phyloP scores from a whole-genome alignment of 441 rosid species.

The Bruguiera hainesii region DNA sequence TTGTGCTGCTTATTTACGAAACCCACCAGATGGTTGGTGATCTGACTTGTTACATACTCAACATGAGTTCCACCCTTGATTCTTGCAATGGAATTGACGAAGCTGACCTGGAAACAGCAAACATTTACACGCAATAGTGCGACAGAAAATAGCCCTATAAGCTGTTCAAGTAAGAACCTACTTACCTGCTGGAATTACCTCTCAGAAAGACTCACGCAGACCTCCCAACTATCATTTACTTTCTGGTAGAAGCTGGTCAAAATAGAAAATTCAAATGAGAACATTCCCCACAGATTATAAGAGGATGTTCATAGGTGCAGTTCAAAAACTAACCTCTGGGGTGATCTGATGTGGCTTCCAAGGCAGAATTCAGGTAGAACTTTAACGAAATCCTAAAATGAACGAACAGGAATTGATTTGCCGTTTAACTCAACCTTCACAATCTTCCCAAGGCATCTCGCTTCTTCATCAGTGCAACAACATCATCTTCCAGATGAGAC shows the following conservation, averaged over 20 bases:
- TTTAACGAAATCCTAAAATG: constrained; percentile 75
- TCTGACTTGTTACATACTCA: constrained; percentile 81
- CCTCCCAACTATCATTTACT: constrained; percentile 84
- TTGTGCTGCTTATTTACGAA: constrained; percentile 84
- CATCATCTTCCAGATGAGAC: constrained; percentile 79
- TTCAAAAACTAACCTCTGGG: constrained; percentile 44
- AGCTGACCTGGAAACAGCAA: constrained; percentile 67
- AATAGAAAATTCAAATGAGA: constrained; percentile 9
- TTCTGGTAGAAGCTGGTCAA: constrained; percentile 56
- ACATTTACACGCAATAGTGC: background rate
- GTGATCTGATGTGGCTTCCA: constrained; percentile 34
- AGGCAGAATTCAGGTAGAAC: constrained; percentile 51
- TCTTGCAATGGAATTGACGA: constrained; percentile 82
- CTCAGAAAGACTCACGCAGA: constrained; percentile 74
- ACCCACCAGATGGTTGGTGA: constrained; percentile 64
- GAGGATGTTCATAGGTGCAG: background rate
- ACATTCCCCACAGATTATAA: background rate
- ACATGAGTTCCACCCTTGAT: constrained; percentile 99
- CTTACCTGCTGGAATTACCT: constrained; percentile 92
- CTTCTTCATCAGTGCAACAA: constrained; percentile 86
- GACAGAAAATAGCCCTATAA: background rate
- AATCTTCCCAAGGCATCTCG: constrained; percentile 83
- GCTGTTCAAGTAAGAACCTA: background rate
- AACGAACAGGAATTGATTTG: constrained; percentile 58
- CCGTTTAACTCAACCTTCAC: constrained; percentile 93